Evolutionary conservation across 2,329 filamentous ascomycete species (phyloP).

Genomic region (Teratosphaeriaceae sp.): DNA sequence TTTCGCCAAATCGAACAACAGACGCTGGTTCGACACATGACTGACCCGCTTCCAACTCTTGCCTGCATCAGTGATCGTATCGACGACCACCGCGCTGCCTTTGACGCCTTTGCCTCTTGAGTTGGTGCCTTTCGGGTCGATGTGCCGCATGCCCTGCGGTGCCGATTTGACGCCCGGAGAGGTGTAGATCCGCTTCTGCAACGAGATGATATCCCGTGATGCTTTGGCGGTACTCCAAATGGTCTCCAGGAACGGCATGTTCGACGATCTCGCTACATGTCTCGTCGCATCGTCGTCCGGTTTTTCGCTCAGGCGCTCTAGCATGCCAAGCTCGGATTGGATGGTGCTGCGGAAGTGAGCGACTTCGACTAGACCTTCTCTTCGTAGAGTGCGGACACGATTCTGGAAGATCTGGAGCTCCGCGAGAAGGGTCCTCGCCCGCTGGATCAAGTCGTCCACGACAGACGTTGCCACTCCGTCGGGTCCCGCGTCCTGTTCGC

Average conservation of each 20-base stretch:
- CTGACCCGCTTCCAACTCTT: conserved; percentile 63
- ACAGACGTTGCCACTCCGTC: neutral
- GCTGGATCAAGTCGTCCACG: conserved; percentile 27
- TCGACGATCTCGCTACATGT: conserved; percentile 59
- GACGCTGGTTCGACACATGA: conserved; percentile 55
- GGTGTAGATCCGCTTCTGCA: conserved; percentile 52
- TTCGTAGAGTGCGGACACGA: conserved; percentile 27
- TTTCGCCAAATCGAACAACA: conserved; percentile 63
- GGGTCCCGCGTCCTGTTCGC: neutral
- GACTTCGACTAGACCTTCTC: conserved; percentile 31
- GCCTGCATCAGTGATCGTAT: conserved; percentile 58
- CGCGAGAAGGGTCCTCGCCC: conserved; percentile 32
- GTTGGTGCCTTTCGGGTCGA: conserved; percentile 20
- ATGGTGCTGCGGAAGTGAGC: conserved; percentile 28
- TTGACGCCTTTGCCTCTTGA: conserved; percentile 8
- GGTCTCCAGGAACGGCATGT: conserved; percentile 57
- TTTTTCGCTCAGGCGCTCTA: conserved; percentile 23
- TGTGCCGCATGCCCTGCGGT: conserved; percentile 19
- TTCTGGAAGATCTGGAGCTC: conserved; percentile 38
- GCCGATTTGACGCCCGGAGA: conserved; percentile 33
- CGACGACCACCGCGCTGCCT: conserved; percentile 41
- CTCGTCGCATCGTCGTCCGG: conserved; percentile 23
- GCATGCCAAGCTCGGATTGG: conserved; percentile 28
- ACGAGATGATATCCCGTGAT: conserved; percentile 49
- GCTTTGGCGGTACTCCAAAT: conserved; percentile 58